phyloP scores from a whole-genome alignment of 352 stramenopile genomes.

The Pythium brachiatum region DNA sequence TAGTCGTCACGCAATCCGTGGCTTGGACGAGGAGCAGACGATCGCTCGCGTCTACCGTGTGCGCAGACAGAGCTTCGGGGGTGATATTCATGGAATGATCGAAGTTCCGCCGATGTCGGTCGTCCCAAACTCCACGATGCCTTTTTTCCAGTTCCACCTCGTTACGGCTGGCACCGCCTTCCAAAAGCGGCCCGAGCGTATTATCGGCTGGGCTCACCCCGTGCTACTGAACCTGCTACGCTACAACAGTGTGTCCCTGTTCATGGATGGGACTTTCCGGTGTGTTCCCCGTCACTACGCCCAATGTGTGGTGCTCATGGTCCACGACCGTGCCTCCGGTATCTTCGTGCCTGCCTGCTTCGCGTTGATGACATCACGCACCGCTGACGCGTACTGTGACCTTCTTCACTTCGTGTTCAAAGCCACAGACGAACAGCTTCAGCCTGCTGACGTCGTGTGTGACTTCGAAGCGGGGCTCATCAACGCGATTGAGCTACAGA shows the following conservation, averaged over 20 bases:
- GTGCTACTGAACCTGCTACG: constrained; percentile 20
- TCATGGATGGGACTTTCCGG: constrained; percentile 29
- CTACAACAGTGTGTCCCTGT: constrained; percentile 22
- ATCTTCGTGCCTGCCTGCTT: constrained; percentile 25
- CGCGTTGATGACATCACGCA: constrained; percentile 11
- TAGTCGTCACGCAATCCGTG: not conserved
- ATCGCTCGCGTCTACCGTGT: constrained; percentile 4
- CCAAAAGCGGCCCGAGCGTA: not conserved
- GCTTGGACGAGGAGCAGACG: constrained; percentile 7
- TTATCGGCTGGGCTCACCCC: constrained; percentile 25
- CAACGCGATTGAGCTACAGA: constrained; percentile 7
- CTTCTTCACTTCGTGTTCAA: constrained; percentile 3
- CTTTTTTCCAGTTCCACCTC: constrained; percentile 6
- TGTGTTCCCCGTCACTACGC: constrained; percentile 15
- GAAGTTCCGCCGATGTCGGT: constrained; percentile 8
- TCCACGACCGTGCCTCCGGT: constrained; percentile 17
- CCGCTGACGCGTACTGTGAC: constrained; percentile 26
- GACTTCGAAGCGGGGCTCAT: constrained; percentile 19
- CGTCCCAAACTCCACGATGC: not conserved
- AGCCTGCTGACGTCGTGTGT: constrained; percentile 9
- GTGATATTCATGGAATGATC: constrained; percentile 4
- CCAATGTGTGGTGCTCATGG: constrained; percentile 27
- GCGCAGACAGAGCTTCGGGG: not conserved
- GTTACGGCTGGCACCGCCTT: not conserved
- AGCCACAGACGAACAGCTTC: not conserved